Base-by-base conservation (phyloP, 345 rosid genomes). In the Sapria himalayana region DNA sequence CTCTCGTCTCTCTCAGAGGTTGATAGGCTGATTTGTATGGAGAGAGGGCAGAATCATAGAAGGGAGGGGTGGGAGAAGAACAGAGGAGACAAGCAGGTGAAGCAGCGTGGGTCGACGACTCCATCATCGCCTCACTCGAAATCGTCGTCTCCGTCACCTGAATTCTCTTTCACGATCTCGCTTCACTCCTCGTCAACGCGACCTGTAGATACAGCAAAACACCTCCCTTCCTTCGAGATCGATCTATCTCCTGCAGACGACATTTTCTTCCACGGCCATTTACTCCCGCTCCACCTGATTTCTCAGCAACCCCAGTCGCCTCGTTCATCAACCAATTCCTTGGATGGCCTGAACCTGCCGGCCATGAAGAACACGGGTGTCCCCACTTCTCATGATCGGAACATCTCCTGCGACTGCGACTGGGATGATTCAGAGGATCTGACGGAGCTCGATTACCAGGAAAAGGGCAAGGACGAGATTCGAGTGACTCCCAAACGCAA, bases 181-280 rank as follows among this genome's bases (percentile, higher is more conserved):
- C 81, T 78, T 12, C 80, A 73, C 44, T 66, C 84, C 43, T 62
- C 75, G 31, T 59, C 74, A 23, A 36, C 69, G 4, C 15, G 69
- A 19, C 27, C 54, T 17, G 34, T 58, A 43, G 57, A 66, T 29
- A 67, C 67, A 36, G 52, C 65, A 24, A 64, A 57, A 32, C 1
- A 46, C 56, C 58, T 42, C 22, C 34, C 62, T 48, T 61, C 81
- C 13, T 58, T 66, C 36, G 79, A 84, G 5, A 66, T 81, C n/a
- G 97, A 86, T 59, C 64, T 86, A 29, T 65, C 94, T 7, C 97
- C 96, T 0, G 96, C 96, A 0, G 94, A 85, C 59, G 96, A 85
- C 34, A 85, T 85, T 60, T 85, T 85, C 89, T 85, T 85, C 60
- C 94, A 81, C 34, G 98, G 98, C 25, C 94, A 86, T 49, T 71